Base-by-base conservation (phyloP, 768 basidiomycete species). In the Cystofilobasidium ferigula region DNA sequence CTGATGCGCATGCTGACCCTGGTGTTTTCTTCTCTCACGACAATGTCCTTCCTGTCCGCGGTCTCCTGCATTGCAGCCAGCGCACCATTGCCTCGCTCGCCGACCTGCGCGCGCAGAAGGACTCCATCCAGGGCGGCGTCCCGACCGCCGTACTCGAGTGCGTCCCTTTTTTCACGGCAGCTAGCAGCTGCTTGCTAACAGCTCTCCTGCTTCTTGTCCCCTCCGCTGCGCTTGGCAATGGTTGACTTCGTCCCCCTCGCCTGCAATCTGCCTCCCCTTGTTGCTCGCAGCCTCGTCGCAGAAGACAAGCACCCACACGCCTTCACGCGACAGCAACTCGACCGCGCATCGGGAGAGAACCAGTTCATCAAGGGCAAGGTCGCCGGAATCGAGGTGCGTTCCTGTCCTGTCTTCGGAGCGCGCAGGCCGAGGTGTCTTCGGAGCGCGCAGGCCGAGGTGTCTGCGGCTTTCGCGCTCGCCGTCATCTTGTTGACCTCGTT, bases 361-460 rank as follows among this genome's bases (percentile, higher is more conserved):
- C 58, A 60, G 58, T 60, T 28, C 26, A 24, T 38, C 14, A 24
- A 43, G n/a, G 58, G 58, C 43, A 60, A 60, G 43, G 8, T 60
- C 7, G 20, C 42, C n/a, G 35, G 38, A 20, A 12, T 60, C 40
- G 12, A 22, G 8, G 58, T 60, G 26, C 38, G 58, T 60, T 3
- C 7, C 34, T 22, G 8, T 56, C 34, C n/a, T n/a, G n/a, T n/a
- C n/a, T n/a, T n/a, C n/a, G n/a, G n/a, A n/a, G n/a, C n/a, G n/a
- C n/a, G n/a, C n/a, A n/a, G n/a, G n/a, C n/a, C n/a, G n/a, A n/a
- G n/a, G n/a, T n/a, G n/a, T n/a, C n/a, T n/a, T n/a, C n/a, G n/a
- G n/a, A n/a, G n/a, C n/a, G n/a, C n/a, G n/a, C n/a, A n/a, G n/a
- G n/a, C n/a, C n/a, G n/a, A n/a, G n/a, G n/a, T n/a, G 4, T 42